Evolutionary conservation across 805 yeast genomes (phyloP).

Genomic region (Hanseniaspora lachancei): DNA sequence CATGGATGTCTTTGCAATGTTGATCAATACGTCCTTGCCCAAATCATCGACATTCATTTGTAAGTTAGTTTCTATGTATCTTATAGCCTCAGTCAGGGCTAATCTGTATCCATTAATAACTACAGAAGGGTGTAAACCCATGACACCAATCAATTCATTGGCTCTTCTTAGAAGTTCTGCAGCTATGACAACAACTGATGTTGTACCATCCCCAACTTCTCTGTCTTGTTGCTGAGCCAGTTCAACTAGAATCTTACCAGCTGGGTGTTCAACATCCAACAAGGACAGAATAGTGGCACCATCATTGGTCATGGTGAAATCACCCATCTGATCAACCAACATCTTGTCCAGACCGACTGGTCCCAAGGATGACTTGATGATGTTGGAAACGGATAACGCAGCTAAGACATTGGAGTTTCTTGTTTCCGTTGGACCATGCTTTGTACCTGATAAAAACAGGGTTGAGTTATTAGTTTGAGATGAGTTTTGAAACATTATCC

Average conservation of each 20-base stretch:
- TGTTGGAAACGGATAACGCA: constrained; percentile 68
- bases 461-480: constrained; percentile 40
- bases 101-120: constrained; percentile 92
- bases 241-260: constrained; percentile 92
- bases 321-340: constrained; percentile 98
- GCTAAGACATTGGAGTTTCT: constrained; percentile 94
- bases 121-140: constrained; percentile 86
- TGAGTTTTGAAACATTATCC: constrained; percentile 38
- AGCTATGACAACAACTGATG: constrained; percentile 93
- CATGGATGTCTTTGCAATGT: constrained; percentile 95
- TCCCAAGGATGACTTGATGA: constrained; percentile 82
- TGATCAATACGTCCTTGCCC: constrained; percentile 72
- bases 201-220: constrained; percentile 97
- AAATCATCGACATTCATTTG: constrained; percentile 66
- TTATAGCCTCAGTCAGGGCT: constrained; percentile 80
- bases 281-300: constrained; percentile 91
- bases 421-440: constrained; percentile 88
- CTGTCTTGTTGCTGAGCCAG: constrained; percentile 97
- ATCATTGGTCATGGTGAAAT: constrained; percentile 95
- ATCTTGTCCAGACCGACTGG: constrained; percentile 98
- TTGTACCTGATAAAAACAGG: constrained; percentile 89
- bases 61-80: constrained; percentile 73
- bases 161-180: constrained; percentile 85
- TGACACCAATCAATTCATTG: constrained; percentile 80
- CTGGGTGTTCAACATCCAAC: constrained; percentile 96